Conservation (phyloP, 2,329 filamentous ascomycete genomes). For the Fusarium metavorans region DNA sequence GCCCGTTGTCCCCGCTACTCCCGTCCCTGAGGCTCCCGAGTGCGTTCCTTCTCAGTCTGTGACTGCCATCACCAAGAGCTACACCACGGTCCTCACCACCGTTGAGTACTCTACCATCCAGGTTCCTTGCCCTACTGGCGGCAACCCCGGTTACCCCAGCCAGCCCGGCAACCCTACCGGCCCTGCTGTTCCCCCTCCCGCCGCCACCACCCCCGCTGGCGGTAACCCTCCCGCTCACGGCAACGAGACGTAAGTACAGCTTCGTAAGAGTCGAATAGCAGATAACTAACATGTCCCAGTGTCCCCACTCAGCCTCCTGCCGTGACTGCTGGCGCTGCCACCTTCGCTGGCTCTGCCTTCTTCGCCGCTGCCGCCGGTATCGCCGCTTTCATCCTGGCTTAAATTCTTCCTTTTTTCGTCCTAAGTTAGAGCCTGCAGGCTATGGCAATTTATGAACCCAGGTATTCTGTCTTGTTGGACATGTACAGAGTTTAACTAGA, state of each 20-base stretch:
- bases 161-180: slow-evolving; percentile 20
- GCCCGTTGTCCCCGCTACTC: slow-evolving; percentile 28
- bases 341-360: slow-evolving; percentile 65
- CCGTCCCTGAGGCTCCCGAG: slow-evolving; percentile 32
- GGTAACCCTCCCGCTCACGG: slow-evolving; percentile 53
- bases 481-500: slow-evolving; percentile 55
- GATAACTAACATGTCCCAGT: slow-evolving; percentile 24
- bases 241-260: slow-evolving; percentile 50
- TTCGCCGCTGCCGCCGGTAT: slow-evolving; percentile 68
- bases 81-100: slow-evolving; percentile 67
- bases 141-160: slow-evolving; percentile 16
- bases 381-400: slow-evolving; percentile 66
- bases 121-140: slow-evolving; percentile 41
- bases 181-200: slow-evolving; percentile 46
- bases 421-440: slow-evolving; percentile 56
- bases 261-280: slow-evolving; percentile 16
- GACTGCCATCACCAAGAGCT: slow-evolving; percentile 66
- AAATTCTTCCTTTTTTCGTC: slow-evolving; percentile 55
- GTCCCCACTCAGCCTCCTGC: slow-evolving; percentile 47
- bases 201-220: slow-evolving; percentile 37
- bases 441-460: slow-evolving; percentile 52
- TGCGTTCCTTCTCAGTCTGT: slow-evolving; percentile 53
- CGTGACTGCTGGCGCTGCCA: slow-evolving; percentile 65
- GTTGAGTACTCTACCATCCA: slow-evolving; percentile 62
- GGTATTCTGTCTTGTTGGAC: slow-evolving; percentile 49